phyloP scores from a whole-genome alignment of 2,329 filamentous ascomycete genomes.

The Salinomyces thailandicus region DNA sequence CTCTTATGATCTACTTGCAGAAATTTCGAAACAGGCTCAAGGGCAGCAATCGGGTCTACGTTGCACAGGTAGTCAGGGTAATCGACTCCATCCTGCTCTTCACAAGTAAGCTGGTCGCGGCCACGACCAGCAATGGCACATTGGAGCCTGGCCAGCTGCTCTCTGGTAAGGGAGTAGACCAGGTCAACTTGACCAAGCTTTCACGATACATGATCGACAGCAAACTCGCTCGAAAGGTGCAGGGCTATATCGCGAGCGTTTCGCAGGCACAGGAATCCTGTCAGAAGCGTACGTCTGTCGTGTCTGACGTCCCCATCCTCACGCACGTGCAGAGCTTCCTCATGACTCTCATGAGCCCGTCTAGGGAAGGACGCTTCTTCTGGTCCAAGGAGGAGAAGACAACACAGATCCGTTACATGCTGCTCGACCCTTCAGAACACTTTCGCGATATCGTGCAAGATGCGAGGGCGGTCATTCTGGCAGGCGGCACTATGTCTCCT shows the following conservation, averaged over 20 bases:
- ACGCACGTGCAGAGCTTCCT: constrained; percentile 61
- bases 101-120: constrained; percentile 3
- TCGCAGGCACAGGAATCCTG: constrained; percentile 36
- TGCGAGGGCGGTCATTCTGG: constrained; percentile 77
- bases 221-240: constrained; percentile 87
- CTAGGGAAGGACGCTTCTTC: constrained; percentile 54
- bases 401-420: constrained; percentile 66
- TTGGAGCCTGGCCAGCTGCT: constrained; percentile 64
- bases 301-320: constrained; percentile 37
- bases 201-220: constrained; percentile 82
- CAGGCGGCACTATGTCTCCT: constrained; percentile 95
- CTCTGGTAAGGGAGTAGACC: constrained; percentile 76
- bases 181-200: constrained; percentile 87
- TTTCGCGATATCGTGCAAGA: constrained; percentile 80
- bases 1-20: constrained; percentile 72
- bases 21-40: constrained; percentile 82
- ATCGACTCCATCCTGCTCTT: constrained; percentile 56
- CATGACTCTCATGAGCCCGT: constrained; percentile 74
- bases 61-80: constrained; percentile 75
- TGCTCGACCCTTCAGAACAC: constrained; percentile 83
- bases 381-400: constrained; percentile 39
- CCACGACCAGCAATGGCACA: constrained; percentile 48
- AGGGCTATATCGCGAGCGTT: constrained; percentile 65
- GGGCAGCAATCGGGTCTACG: constrained; percentile 81
- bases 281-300: constrained; percentile 1